Conservation (phyloP, 2,329 filamentous ascomycete species). For the Pseudogymnoascus sp. region DNA sequence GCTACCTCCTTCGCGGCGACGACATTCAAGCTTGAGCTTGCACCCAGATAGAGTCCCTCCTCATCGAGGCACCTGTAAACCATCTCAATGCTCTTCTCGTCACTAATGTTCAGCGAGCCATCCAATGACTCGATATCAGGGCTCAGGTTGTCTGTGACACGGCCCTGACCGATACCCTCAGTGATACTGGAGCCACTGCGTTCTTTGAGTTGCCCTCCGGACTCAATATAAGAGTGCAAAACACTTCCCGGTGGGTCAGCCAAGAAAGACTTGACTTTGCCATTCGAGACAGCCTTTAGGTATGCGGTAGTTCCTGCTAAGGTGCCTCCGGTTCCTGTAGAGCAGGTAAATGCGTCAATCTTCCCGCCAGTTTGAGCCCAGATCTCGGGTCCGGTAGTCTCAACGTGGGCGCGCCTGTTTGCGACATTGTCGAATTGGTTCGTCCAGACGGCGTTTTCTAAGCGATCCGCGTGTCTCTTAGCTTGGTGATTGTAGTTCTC, state of each 20-base stretch:
- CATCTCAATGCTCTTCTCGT: constrained; percentile 96
- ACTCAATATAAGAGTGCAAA: constrained; percentile 82
- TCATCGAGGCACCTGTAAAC: constrained; percentile 93
- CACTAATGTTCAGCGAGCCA: constrained; percentile 72
- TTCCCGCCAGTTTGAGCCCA: constrained; percentile 84
- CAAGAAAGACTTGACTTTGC: constrained; percentile 75
- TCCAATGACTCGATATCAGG: constrained; percentile 79
- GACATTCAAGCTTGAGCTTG: constrained; percentile 88
- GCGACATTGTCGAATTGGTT: constrained; percentile 98
- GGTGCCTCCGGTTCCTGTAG: constrained; percentile 87
- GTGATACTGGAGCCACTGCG: constrained; percentile 82
- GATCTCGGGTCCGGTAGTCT: constrained; percentile 95
- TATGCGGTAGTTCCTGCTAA: constrained; percentile 82
- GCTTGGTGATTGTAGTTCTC: constrained; percentile 98
- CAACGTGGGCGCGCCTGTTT: constrained; percentile 87
- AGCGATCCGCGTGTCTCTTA: constrained; percentile 70
- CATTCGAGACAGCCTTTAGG: constrained; percentile 72
- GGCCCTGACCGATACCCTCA: constrained; percentile 93
- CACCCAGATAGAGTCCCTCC: constrained; percentile 90
- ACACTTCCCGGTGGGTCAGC: constrained; percentile 92
- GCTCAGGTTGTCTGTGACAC: constrained; percentile 87
- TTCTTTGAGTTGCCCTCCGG: constrained; percentile 75
- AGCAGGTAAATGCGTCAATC: constrained; percentile 89
- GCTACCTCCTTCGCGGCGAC: constrained; percentile 92
- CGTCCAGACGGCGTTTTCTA: constrained; percentile 92